Conservation (phyloP, 169 alveolate genomes). For the Plasmodium chabaudi region DNA sequence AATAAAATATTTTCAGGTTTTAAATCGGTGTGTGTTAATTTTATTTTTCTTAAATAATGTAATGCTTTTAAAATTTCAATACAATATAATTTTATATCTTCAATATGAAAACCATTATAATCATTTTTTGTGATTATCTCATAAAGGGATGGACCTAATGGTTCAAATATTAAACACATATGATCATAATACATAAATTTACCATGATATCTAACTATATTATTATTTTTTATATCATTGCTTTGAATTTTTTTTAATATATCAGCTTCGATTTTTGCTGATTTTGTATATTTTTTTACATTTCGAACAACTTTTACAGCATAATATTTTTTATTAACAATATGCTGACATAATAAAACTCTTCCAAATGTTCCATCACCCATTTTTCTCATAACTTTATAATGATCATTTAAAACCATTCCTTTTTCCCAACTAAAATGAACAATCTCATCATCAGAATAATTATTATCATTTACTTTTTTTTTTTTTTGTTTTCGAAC, state of each 20-base stretch:
- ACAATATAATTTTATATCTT: constrained; percentile 94
- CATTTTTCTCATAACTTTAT: constrained; percentile 89
- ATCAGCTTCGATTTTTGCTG: constrained; percentile 97
- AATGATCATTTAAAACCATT: constrained; percentile 83
- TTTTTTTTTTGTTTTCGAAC: constrained; percentile 36
- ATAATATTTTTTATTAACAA: constrained; percentile 82
- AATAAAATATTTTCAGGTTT: constrained; percentile 98
- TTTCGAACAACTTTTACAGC: constrained; percentile 96
- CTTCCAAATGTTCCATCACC: constrained; percentile 99
- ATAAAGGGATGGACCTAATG: constrained; percentile 95
- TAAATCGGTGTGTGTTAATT: constrained; percentile 98
- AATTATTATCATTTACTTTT: constrained; percentile 58
- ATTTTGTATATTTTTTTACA: constrained; percentile 94
- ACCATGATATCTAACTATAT: constrained; percentile 92
- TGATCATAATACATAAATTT: constrained; percentile 91
- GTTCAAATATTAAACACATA: constrained; percentile 96
- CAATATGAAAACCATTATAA: constrained; percentile 93
- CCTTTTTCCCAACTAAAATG: constrained; percentile 86
- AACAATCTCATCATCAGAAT: constrained; percentile 77
- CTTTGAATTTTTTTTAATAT: constrained; percentile 86
- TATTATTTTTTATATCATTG: constrained; percentile 90
- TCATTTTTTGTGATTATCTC: constrained; percentile 94
- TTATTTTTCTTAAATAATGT: constrained; percentile 91
- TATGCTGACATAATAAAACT: constrained; percentile 93
- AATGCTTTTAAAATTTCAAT: constrained; percentile 93